These are phyloP conservation scores for Aspergillus puulaauensis DNA, from an alignment of 2,329 filamentous ascomycete genomes.

Conservation along the genomic window DNA sequence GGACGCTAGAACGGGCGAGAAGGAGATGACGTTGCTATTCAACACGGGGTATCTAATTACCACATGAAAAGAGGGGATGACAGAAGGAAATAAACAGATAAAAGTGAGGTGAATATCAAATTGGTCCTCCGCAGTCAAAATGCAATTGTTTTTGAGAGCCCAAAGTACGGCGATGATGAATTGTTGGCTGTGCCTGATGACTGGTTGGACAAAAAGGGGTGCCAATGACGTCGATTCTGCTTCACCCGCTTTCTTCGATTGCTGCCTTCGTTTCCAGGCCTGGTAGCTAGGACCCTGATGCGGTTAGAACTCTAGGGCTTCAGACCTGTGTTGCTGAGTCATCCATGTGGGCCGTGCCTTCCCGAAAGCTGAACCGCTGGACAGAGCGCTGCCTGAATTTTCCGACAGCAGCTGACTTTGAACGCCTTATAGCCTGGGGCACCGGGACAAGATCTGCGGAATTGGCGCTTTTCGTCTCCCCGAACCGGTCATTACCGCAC, in stretches of 20 bases:
- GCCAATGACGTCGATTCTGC: conserved; percentile 8
- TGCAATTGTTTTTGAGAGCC: conserved; percentile 7
- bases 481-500: conserved; percentile 27
- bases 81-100: not conserved
- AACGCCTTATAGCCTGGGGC: conserved; percentile 27
- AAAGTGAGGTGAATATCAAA: conserved; percentile 14
- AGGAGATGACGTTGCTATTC: not conserved
- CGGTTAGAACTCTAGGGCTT: conserved; percentile 22
- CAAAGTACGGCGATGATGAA: not conserved
- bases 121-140: not conserved
- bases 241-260: not conserved
- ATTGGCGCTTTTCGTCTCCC: conserved; percentile 28
- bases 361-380: not conserved
- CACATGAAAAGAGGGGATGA: not conserved
- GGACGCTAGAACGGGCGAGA: conserved; percentile 5
- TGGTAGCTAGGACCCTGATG: not conserved
- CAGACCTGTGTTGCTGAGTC: conserved; percentile 18
- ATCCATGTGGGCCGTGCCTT: not conserved
- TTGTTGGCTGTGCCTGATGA: conserved; percentile 2
- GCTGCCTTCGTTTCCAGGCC: not conserved
- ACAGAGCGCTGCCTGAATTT: not conserved
- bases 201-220: conserved; percentile 6
- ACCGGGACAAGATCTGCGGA: conserved; percentile 23
- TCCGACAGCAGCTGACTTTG: conserved; percentile 6
- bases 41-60: not conserved